Percentiles rank a stretch among this genome's conserved stretches.
Conservation (phyloP, 495 filamentous ascomycete genomes). For the Aspergillus homomorphus region DNA sequence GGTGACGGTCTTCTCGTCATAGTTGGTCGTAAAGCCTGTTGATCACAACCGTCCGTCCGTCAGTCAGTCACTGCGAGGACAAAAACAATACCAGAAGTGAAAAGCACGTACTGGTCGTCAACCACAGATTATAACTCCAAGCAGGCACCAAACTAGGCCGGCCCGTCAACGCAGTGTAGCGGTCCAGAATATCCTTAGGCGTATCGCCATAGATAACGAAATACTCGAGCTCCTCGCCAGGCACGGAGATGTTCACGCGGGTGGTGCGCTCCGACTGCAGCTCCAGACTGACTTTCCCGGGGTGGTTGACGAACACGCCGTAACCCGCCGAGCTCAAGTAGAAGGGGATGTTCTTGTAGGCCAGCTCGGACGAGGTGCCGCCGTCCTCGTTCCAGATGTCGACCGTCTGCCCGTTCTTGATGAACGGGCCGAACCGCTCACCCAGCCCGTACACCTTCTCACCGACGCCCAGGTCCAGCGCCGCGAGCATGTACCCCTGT, state of each 20-base stretch:
- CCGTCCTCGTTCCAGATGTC: constrained; percentile 72
- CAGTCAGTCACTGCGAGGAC: background rate
- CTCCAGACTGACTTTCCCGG: constrained; percentile 60
- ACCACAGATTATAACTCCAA: constrained; percentile 71
- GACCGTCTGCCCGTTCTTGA: constrained; percentile 66
- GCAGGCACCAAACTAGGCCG: constrained; percentile 56
- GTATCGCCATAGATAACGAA: constrained; percentile 65
- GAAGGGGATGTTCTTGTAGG: constrained; percentile 74
- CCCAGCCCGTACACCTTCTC: constrained; percentile 69
- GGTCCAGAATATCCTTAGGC: constrained; percentile 63
- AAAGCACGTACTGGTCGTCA: constrained; percentile 52
- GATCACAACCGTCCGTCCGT: background rate
- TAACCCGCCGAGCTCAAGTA: constrained; percentile 67
- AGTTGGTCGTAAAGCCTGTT: constrained; percentile 61
- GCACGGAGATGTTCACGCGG: constrained; percentile 60
- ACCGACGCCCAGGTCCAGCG: constrained; percentile 59
- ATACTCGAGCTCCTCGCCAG: constrained; percentile 57
- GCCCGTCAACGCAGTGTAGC: constrained; percentile 62
- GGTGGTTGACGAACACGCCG: constrained; percentile 65
- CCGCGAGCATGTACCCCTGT: constrained; percentile 60
- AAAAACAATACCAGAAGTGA: background rate
- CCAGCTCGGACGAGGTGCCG: constrained; percentile 65
- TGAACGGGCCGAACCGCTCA: constrained; percentile 67
- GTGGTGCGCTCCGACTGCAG: constrained; percentile 65
- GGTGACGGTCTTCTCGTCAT: constrained; percentile 64